phyloP scores from a whole-genome alignment of 441 rosid genomes.

The Adansonia grandidieri region DNA sequence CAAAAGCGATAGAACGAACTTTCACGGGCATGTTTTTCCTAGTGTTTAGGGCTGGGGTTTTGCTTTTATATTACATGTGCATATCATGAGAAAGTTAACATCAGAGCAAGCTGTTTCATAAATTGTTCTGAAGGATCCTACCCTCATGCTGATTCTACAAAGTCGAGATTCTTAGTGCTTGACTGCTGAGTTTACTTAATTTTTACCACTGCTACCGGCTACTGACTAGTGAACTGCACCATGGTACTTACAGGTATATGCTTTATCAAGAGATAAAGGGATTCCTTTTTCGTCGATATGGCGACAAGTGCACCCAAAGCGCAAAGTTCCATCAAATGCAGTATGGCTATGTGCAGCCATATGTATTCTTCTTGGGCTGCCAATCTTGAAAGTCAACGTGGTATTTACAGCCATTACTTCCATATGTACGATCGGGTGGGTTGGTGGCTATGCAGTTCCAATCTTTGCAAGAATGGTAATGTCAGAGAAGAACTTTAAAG shows the following conservation, averaged over 20 bases:
- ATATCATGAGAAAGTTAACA: too few species aligned
- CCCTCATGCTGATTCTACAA: too few species aligned
- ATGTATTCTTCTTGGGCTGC: conserved; percentile 56
- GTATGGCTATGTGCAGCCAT: conserved; percentile 66
- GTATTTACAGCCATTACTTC: conserved; percentile 66
- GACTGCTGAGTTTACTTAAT: too few species aligned
- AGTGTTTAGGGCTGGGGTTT: background rate
- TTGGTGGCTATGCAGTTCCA: conserved; percentile 62
- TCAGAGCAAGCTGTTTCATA: too few species aligned
- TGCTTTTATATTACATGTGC: background rate
- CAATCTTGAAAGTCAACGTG: conserved; percentile 55
- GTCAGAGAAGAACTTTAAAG: conserved; percentile 51
- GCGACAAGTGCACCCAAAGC: conserved; percentile 55
- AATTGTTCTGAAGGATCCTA: too few species aligned
- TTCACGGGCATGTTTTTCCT: background rate
- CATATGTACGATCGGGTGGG: conserved; percentile 65
- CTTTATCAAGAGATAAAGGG: conserved; percentile 62
- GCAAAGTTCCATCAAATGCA: conserved; percentile 61
- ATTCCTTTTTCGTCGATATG: conserved; percentile 58
- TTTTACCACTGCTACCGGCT: background rate
- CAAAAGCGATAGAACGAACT: background rate
- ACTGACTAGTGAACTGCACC: background rate
- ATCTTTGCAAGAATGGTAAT: conserved; percentile 59
- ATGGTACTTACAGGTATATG: conserved; percentile 49
- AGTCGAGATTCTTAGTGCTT: too few species aligned